Evolutionary conservation across 129 eudicot species (phyloP).

Genomic region (carrot (Daucus carota)): DNA sequence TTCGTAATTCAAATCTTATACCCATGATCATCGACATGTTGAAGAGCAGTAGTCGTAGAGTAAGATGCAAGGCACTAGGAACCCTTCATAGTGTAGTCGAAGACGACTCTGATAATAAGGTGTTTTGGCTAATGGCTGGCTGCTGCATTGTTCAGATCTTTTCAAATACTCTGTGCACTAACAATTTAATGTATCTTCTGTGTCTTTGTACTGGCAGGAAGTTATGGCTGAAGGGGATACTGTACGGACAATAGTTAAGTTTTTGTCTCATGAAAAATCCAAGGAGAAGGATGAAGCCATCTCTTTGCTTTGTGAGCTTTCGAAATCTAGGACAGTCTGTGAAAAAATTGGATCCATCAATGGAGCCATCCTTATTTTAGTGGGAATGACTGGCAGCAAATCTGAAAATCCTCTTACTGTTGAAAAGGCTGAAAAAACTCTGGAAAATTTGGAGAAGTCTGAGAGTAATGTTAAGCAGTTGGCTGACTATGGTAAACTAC

Average conservation of each 20-base stretch:
- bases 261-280: constrained; percentile 68
- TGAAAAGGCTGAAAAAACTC: constrained; percentile 70
- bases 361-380: constrained; percentile 83
- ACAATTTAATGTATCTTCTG: background rate
- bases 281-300: constrained; percentile 92
- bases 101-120: constrained; percentile 80
- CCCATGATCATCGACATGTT: constrained; percentile 69
- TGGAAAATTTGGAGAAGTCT: constrained; percentile 62
- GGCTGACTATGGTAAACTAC: constrained; percentile 87
- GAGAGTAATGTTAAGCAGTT: constrained; percentile 89
- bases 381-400: constrained; percentile 91
- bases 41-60: constrained; percentile 64
- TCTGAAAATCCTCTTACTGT: constrained; percentile 65
- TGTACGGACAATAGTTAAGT: constrained; percentile 77
- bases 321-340: constrained; percentile 55
- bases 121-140: constrained; percentile 25
- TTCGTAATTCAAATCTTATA: constrained; percentile 56
- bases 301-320: constrained; percentile 78
- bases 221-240: constrained; percentile 92
- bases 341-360: constrained; percentile 77
- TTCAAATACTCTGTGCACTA: background rate
- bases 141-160: constrained; percentile 5
- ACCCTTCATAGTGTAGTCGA: constrained; percentile 77
- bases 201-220: constrained; percentile 45
- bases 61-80: constrained; percentile 63